Conservation (phyloP, 805 yeast species). For the Wickerhamiella sorbophila region DNA sequence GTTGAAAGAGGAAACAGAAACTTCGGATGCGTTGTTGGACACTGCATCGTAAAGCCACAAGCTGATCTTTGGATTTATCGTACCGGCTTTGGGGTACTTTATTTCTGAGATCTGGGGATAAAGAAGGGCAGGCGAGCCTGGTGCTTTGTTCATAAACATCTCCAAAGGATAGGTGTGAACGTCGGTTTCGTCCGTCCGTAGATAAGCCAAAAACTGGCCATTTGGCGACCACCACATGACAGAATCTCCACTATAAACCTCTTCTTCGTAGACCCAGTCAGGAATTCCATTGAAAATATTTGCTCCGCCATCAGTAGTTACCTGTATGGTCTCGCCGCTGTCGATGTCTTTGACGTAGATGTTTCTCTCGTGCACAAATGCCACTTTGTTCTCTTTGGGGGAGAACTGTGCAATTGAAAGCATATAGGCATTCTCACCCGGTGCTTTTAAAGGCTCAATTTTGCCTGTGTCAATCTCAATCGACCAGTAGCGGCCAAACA, state of each 20-base stretch:
- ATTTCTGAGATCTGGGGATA: constrained; percentile 49
- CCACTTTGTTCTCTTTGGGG: constrained; percentile 51
- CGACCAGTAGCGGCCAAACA: constrained; percentile 46
- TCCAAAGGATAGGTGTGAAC: constrained; percentile 66
- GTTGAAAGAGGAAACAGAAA: constrained; percentile 8
- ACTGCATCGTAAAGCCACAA: constrained; percentile 33
- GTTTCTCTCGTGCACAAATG: constrained; percentile 56
- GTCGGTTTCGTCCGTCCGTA: constrained; percentile 55
- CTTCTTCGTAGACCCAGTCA: constrained; percentile 93
- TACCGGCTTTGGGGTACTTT: constrained; percentile 81
- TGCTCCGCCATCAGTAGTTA: constrained; percentile 58
- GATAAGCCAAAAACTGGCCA: constrained; percentile 48
- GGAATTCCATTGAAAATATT: constrained; percentile 75
- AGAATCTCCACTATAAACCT: constrained; percentile 53
- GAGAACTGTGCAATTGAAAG: constrained; percentile 58
- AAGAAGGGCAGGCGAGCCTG: constrained; percentile 30
- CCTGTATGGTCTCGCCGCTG: constrained; percentile 27
- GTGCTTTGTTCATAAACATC: constrained; percentile 31
- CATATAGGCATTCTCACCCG: constrained; percentile 13
- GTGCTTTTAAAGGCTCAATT: constrained; percentile 22
- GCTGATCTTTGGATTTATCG: constrained; percentile 53
- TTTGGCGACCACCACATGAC: constrained; percentile 83
- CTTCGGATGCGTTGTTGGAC: constrained; percentile 16
- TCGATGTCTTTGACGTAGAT: constrained; percentile 36
- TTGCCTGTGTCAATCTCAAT: constrained; percentile 32